phyloP scores from a whole-genome alignment of 768 basidiomycete genomes.

The Amanita pseudoporphyria region DNA sequence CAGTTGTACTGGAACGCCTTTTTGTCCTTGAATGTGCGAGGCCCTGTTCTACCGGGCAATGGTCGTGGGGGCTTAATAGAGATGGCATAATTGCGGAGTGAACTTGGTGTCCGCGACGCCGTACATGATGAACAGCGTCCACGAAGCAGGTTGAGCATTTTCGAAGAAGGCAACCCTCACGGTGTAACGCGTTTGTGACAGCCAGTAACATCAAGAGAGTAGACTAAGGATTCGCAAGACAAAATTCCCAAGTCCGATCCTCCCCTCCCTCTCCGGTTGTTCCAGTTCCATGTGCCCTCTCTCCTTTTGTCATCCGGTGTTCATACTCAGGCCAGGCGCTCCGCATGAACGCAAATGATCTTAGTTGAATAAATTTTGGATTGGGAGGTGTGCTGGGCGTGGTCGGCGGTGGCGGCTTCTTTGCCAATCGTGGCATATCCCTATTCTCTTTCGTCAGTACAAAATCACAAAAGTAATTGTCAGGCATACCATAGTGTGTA shows the following conservation, averaged over 20 bases:
- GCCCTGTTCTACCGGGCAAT: conserved; percentile 41
- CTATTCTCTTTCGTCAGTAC: conserved; percentile 24
- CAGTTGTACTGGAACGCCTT: conserved; percentile 77
- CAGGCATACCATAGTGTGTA: conserved; percentile 73
- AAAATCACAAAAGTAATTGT: not conserved
- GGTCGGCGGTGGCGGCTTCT: conserved; percentile 53
- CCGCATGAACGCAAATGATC: conserved; percentile 75
- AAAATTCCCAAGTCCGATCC: conserved; percentile 89
- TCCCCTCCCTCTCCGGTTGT: conserved; percentile 67
- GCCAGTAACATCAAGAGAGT: too few relatives aligned
- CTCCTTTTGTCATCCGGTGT: conserved; percentile 93
- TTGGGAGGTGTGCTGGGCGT: conserved; percentile 38
- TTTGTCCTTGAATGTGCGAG: conserved; percentile 67
- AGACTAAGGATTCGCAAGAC: conserved; percentile 23
- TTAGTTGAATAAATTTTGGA: conserved; percentile 58
- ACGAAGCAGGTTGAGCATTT: conserved; percentile 1
- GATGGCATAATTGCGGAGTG: conserved; percentile 42
- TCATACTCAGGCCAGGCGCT: conserved; percentile 74
- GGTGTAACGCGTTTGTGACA: too few relatives aligned
- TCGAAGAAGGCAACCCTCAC: not conserved
- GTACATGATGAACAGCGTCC: conserved; percentile 21
- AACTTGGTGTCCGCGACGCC: conserved; percentile 16
- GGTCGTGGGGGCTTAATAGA: conserved; percentile 42
- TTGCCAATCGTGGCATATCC: conserved; percentile 70
- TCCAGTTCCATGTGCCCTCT: conserved; percentile 51